Evolutionary conservation across 2,329 filamentous ascomycete genomes (phyloP).

Genomic region (Furcasterigmium furcatum): DNA sequence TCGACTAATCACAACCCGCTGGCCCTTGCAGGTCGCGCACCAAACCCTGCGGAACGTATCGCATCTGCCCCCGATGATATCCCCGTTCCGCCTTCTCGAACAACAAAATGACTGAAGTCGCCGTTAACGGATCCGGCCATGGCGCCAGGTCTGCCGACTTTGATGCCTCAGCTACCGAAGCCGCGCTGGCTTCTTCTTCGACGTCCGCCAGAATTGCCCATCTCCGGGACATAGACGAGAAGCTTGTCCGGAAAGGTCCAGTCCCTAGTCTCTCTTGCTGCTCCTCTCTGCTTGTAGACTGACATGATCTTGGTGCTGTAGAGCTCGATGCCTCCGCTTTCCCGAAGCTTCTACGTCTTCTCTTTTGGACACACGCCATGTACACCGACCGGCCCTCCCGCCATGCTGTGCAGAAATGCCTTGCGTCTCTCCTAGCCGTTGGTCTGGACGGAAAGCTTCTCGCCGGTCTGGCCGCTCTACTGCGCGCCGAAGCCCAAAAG

Average conservation of each 20-base stretch:
- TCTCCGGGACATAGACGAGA: conserved; percentile 54
- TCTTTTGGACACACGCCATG: conserved; percentile 84
- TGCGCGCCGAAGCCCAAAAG: conserved; percentile 74
- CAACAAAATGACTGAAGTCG: conserved; percentile 46
- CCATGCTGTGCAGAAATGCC: conserved; percentile 76
- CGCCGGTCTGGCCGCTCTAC: conserved; percentile 59
- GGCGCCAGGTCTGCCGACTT: conserved; percentile 34
- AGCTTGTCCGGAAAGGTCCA: conserved; percentile 52
- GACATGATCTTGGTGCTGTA: too few species aligned
- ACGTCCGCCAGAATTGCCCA: conserved; percentile 52
- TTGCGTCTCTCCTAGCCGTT: conserved; percentile 63
- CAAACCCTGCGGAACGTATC: too few species aligned
- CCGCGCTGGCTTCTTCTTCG: conserved; percentile 59
- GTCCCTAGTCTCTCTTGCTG: too few species aligned
- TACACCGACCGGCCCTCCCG: conserved; percentile 86
- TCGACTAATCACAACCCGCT: not conserved
- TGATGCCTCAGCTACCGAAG: conserved; percentile 46
- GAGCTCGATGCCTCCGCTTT: conserved; percentile 47
- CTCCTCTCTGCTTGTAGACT: not conserved
- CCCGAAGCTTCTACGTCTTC: conserved; percentile 59
- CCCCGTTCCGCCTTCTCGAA: not conserved
- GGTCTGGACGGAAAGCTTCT: conserved; percentile 56
- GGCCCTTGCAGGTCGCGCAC: too few species aligned
- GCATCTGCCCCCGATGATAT: not conserved
- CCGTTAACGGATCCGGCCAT: conserved; percentile 26